Evolutionary conservation across 495 filamentous ascomycete species (phyloP), one percentile per base, ranked within the genome.

Genomic region (Neurospora sp.): DNA sequence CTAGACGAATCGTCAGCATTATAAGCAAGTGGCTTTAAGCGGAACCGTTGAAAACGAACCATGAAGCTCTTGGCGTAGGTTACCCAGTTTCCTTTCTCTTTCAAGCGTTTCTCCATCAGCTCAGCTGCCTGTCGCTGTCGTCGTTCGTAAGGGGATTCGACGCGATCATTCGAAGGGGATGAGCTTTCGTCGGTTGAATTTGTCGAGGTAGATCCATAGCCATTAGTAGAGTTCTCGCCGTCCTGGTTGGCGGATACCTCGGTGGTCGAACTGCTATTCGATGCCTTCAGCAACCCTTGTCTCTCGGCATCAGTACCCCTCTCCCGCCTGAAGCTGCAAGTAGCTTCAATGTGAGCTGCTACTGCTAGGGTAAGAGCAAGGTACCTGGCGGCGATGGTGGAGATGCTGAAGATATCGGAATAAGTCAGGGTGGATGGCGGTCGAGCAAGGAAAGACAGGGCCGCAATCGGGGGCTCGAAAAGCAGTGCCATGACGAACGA

Each of bases 41-140:
- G 38, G 27, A 37, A 12, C 38, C 16, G 39, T 12, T 48, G 37
- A 37, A 35, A 77, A 73, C 86, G 76, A 79, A 89, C 87, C 73
- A 83, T 71, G 76, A 89, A 91, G 70, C 87, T 87, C 75, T 88
- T 90, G 35, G 85, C 85, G 74, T 91, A 91, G 16, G 84, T 85
- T 72, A 88, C 84, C 89, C 89, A 91, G 73, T 86, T 91, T 2
- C 89, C 89, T 73, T 89, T 85, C 71, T 87, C 84, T 73, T 87
- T 85, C 20, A 90, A 80, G 35, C 86, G 82, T 73, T 90, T 88
- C 71, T 86, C 82, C 80, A 89, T 86, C 68, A 79, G 78, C 74
- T 88, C 84, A 37, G 82, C 79, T 10, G 84, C 85, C 72, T 87
- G 81, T 48, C 83, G 79, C 72, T 86, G 80, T 68, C 85, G 82